Base-by-base conservation (phyloP, 345 rosid species). In the Pelargonium nanum region DNA sequence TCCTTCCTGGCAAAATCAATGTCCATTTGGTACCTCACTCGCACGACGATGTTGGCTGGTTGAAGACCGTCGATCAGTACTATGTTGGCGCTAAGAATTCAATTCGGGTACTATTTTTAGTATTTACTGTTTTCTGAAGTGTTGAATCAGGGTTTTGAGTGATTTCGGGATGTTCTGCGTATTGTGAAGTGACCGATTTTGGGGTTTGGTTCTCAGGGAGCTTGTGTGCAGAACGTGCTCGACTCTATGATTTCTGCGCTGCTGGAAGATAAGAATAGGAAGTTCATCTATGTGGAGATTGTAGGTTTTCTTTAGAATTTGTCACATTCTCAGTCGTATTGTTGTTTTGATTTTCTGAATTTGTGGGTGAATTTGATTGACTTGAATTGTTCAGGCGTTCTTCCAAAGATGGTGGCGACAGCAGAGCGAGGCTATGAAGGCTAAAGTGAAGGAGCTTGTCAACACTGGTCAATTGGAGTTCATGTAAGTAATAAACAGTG, bases 341-440 rank as follows among this genome's bases (percentile, higher is more conserved):
- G 22, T 30, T 5, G 58, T 20, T 1, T n/a, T n/a, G n/a, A n/a
- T 19, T 22, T 25, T 25, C 17, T 26, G 21, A 17, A 22, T 0
- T 32, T 24, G 13, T 17, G 34, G 21, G 53, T 62, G 56, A 23
- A 32, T 61, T 22, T 64, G 55, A 20, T 24, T 19, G 23, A 15
- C 3, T 56, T 19, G 23, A 15, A 3, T 56, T 71, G 26, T 57
- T 60, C 48, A 91, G 98, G 98, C 98, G 6, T 91, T 91, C 57
- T 88, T 91, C 65, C 79, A 88, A 76, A 77, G 96, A 76, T 91
- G 98, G 96, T 91, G 98, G 98, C 86, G 96, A 56, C 98, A 91
- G 76, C 98, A 88, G 77, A 88, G 90, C 63, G 74, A 77, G 28
- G 68, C 79, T 21, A 83, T 73, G 82, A 88, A 86, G 78, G 62